Evolutionary conservation across 2,329 filamentous ascomycete species (phyloP).

Genomic region (Septoria petroselini): DNA sequence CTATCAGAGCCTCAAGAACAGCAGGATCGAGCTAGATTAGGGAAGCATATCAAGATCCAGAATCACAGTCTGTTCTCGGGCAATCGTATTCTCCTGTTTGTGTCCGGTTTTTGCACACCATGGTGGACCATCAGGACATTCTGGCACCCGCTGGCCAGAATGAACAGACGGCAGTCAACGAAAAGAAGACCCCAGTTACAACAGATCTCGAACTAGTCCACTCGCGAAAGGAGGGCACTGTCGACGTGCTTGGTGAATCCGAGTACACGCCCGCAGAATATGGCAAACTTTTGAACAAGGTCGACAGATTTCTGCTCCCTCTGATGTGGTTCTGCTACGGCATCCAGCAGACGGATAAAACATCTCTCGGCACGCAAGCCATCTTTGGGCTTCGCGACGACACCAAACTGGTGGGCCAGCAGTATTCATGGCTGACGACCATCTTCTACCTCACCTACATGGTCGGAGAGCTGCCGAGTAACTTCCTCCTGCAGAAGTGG

Average conservation of each 20-base stretch:
- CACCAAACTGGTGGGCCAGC: conserved; percentile 37
- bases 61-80: background rate
- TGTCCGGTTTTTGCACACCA: background rate
- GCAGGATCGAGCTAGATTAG: background rate
- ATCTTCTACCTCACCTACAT: conserved; percentile 47
- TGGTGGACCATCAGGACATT: background rate
- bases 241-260: conserved; percentile 23
- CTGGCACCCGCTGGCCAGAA: too few species aligned
- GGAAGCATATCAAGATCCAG: background rate
- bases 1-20: background rate
- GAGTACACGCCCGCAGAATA: conserved; percentile 34
- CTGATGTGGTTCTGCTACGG: conserved; percentile 51
- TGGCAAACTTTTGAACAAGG: conserved; percentile 38
- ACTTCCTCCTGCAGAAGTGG: conserved; percentile 38
- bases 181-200: conserved; percentile 16
- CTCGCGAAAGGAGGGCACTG: conserved; percentile 21
- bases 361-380: conserved; percentile 40
- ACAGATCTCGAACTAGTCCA: conserved; percentile 16
- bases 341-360: conserved; percentile 52
- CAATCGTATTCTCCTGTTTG: background rate
- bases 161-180: conserved; percentile 3
- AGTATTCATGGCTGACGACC: conserved; percentile 44
- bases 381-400: conserved; percentile 53
- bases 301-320: conserved; percentile 48
- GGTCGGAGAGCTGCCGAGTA: conserved; percentile 39